These are phyloP conservation scores for Alternaria triticina DNA, from an alignment of 2,329 filamentous ascomycete genomes.

Conservation along the genomic window DNA sequence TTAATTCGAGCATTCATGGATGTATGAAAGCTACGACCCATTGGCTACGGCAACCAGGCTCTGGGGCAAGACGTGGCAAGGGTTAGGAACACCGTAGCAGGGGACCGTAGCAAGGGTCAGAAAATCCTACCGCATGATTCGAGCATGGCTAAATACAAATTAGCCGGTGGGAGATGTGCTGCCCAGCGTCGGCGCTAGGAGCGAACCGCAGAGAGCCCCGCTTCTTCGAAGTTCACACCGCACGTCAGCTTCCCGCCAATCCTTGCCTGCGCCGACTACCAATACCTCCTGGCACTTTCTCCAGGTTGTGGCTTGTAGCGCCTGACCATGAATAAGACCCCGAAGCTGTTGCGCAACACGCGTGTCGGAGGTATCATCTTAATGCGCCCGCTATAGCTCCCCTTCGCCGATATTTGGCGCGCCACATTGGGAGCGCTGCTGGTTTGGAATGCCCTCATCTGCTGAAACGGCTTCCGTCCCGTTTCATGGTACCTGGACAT, in stretches of 20 bases:
- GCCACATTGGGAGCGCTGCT: neutral
- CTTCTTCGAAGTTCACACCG: slow-evolving; percentile 10
- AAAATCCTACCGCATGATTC: slow-evolving; percentile 2
- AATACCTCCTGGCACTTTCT: slow-evolving; percentile 18
- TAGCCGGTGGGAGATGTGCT: slow-evolving; percentile 12
- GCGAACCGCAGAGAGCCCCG: slow-evolving; percentile 3
- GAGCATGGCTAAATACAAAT: slow-evolving; percentile 10
- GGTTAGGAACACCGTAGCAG: slow-evolving; percentile 7
- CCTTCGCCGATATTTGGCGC: slow-evolving; percentile 4
- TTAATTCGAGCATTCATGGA: slow-evolving; percentile 33
- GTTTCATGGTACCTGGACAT: slow-evolving; percentile 7
- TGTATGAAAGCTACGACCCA: slow-evolving; percentile 21
- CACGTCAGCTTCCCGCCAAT: slow-evolving; percentile 15
- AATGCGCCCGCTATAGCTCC: slow-evolving; percentile 7
- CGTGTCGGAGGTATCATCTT: slow-evolving; percentile 24
- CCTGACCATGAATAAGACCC: slow-evolving; percentile 30
- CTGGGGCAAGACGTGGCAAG: slow-evolving; percentile 21
- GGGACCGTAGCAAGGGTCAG: neutral
- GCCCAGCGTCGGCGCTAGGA: slow-evolving; percentile 2
- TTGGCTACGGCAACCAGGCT: slow-evolving; percentile 31
- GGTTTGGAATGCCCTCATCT: slow-evolving; percentile 26
- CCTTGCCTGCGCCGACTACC: slow-evolving; percentile 19
- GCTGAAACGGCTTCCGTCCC: slow-evolving; percentile 22
- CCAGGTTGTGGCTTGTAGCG: slow-evolving; percentile 33
- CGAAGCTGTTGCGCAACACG: slow-evolving; percentile 13